phyloP scores from a whole-genome alignment of 139 green algal species.

The Edaphochlamys debaryana region DNA sequence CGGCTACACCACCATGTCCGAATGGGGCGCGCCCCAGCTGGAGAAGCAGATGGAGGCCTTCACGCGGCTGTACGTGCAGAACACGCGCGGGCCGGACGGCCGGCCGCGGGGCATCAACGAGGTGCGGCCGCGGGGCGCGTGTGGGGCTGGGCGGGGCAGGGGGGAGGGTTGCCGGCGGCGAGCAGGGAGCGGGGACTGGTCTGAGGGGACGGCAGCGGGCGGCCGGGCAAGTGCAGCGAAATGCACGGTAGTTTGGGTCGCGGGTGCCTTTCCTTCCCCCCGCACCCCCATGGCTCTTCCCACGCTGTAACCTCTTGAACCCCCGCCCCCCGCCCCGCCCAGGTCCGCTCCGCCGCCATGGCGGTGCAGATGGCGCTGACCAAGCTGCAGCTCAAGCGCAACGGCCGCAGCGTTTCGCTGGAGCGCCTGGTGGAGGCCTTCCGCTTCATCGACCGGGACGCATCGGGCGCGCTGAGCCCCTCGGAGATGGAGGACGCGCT shows the following conservation, averaged over 20 bases:
- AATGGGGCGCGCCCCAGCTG: slow-evolving; percentile 21
- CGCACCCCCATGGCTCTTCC: too few relatives aligned
- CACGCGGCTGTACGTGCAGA: slow-evolving; percentile 42
- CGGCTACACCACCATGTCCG: slow-evolving; percentile 37
- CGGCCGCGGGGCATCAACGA: slow-evolving; percentile 20
- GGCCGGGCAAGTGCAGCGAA: too few relatives aligned
- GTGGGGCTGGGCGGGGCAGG: too few relatives aligned
- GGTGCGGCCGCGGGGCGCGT: too few relatives aligned
- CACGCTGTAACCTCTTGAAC: too few relatives aligned
- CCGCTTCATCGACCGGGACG: slow-evolving; percentile 25
- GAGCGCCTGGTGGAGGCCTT: slow-evolving; percentile 35
- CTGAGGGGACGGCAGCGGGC: too few relatives aligned
- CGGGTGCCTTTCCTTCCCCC: too few relatives aligned
- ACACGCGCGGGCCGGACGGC: slow-evolving; percentile 21
- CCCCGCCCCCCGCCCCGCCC: too few relatives aligned
- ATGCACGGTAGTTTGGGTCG: too few relatives aligned
- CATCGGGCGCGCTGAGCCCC: not conserved
- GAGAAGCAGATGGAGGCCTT: slow-evolving; percentile 32
- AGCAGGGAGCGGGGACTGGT: too few relatives aligned
- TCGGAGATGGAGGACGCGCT: slow-evolving; percentile 46
- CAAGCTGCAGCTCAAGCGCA: slow-evolving; percentile 40
- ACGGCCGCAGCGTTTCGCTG: slow-evolving; percentile 3
- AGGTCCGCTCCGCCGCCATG: slow-evolving; percentile 27
- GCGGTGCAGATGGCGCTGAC: slow-evolving; percentile 42
- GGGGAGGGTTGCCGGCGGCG: too few relatives aligned